Base-by-base conservation (phyloP, 768 basidiomycete species). In the Mrakia gelida region DNA sequence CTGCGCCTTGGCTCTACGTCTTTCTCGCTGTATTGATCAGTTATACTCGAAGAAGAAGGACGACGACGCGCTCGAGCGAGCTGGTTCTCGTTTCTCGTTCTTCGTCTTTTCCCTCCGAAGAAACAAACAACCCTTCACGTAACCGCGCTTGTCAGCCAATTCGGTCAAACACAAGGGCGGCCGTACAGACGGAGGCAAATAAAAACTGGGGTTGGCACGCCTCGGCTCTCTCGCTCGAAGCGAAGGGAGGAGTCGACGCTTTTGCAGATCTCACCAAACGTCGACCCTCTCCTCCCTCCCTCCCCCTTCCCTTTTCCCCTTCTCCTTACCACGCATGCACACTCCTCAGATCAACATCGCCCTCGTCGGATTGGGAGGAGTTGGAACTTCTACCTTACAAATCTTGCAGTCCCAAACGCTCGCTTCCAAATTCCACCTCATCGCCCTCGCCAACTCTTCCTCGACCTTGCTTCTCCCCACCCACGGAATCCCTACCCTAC, bases 301-400 rank as follows among this genome's bases (percentile, higher is more conserved):
- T 41, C 7, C 9, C 34, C 23, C 38, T 41, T 41, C 10, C 23
- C 65, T 41, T 38, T 30, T 43, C 21, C 26, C 34, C 26, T n/a
- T n/a, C n/a, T 45, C 26, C 11, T 23, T n/a, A 23, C 26, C 41
- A 41, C 41, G 41, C 34, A 34, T 70, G 67, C 38, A 70, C 67
- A 70, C 67, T 45, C 67, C 67, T 43, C 67, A 56, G 6, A 6
- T 73, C 54, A 73, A 73, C n/a, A 38, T 72, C 34, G 63, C 71
- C 41, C 71, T 78, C 77, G n/a, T 73, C 67, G 97, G 97, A 77
- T 89, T 94, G 45, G 97, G 97, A 4, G 92, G 96, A 73, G 97
- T 99, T 34, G 97, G 97, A 41, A 87, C 89, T 59, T 93, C 94
- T 82, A 89, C 98, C 81, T 87, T 98, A 84, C 84, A 87, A 61